Evolutionary conservation across 768 basidiomycete species (phyloP), one percentile per base, ranked within the genome.

Genomic region (Leccinellum luteum): DNA sequence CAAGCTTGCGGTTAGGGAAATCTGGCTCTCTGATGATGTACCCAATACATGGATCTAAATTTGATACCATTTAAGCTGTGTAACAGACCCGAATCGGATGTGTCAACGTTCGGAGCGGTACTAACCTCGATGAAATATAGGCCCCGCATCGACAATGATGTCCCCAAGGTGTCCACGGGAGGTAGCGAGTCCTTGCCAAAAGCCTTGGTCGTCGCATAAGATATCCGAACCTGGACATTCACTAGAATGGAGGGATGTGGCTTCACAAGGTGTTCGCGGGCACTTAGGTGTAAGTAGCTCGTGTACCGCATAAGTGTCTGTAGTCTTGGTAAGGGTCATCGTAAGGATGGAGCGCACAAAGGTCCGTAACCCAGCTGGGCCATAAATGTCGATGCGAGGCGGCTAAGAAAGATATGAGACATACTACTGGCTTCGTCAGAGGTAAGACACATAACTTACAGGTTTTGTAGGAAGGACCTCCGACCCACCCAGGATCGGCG

Each of bases 111-210:
- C 12, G 23, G 15, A 28, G 27, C 17, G 51, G 15, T 10, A 65
- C 80, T 58, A 55, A 89, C 91, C 86, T 73, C 91, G 81, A 69
- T 94, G 92, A 32, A 75, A 64, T 52, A 94, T 87, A 1, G 87
- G 86, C 1, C 87, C 90, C 17, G 89, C 93, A 65, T 87, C 84
- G 10, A 90, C 81, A n/a, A 75, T 59, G 25, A 86, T 74, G 25
- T 76, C 68, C 27, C 81, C 78, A 43, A 71, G 71, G 19, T 59
- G 56, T 15, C 80, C 79, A 28, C 61, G 66, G 3, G 72, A 75
- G 47, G 69, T 62, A 0, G 79, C 71, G 51, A 92, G 70, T n/a
- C 73, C 73, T 32, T 72, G 73, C 92, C 92, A 94, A 45, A 85
- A 79, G 1, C 90, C 88, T 59, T 85, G 78, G 6, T 74, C 67